A percentile compares a stretch with the other conserved stretches of the same genome.
Conservation (phyloP, 805 yeast genomes). For the Kodamaea kaohsiungensis region DNA sequence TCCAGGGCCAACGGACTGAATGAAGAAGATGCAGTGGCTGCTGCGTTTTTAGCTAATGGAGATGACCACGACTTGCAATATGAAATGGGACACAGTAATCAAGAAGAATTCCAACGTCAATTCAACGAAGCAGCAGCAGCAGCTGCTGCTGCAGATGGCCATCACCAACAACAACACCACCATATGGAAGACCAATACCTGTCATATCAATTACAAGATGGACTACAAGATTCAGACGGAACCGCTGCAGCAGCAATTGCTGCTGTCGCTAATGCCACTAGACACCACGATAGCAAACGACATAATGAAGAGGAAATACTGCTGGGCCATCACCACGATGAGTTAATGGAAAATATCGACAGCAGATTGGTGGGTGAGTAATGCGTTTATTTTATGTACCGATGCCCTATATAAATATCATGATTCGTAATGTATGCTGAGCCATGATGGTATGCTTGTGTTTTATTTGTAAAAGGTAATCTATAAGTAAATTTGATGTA, state of each 20-base stretch:
- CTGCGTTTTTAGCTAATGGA: conserved; percentile 22
- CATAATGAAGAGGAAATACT: conserved; percentile 21
- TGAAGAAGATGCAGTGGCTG: conserved; percentile 15
- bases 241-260: conserved; percentile 43
- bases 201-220: conserved; percentile 29
- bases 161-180: conserved; percentile 26
- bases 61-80: conserved; percentile 23
- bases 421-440: background rate
- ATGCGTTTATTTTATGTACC: background rate
- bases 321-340: conserved; percentile 19
- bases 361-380: conserved; percentile 46
- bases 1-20: conserved; percentile 11
- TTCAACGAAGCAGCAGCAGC: conserved; percentile 32
- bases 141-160: conserved; percentile 40
- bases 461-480: background rate
- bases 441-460: background rate
- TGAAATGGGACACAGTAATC: conserved; percentile 21
- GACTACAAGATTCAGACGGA: conserved; percentile 19
- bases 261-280: conserved; percentile 37
- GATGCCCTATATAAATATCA: background rate
- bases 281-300: conserved; percentile 18
- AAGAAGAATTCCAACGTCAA: conserved; percentile 18
- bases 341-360: conserved; percentile 45
- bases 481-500: too few relatives aligned
- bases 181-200: conserved; percentile 28